phyloP scores from a whole-genome alignment of 805 yeast genomes.

The Metschnikowia colocasiae region DNA sequence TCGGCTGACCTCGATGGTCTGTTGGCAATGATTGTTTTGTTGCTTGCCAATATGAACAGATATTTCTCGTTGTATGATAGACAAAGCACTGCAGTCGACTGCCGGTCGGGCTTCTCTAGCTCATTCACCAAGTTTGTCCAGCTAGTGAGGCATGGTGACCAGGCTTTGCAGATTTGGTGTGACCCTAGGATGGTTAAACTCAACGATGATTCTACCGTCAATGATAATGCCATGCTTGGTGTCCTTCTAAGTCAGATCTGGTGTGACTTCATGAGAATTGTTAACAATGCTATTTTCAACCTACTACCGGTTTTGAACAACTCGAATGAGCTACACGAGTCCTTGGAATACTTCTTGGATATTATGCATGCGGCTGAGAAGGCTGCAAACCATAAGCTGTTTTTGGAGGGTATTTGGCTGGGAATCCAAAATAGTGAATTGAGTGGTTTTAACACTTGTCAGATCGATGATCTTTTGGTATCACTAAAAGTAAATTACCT shows the following conservation, averaged over 20 bases:
- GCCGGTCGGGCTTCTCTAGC: slow-evolving; percentile 17
- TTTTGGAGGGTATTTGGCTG: slow-evolving; percentile 16
- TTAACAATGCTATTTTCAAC: slow-evolving; percentile 26
- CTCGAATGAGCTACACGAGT: slow-evolving; percentile 19
- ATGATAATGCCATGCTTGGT: slow-evolving; percentile 22
- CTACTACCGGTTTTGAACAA: slow-evolving; percentile 24
- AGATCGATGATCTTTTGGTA: slow-evolving; percentile 19
- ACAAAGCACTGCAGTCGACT: slow-evolving; percentile 15
- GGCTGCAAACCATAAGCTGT: slow-evolving; percentile 23
- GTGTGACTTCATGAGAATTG: slow-evolving; percentile 33
- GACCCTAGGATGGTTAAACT: slow-evolving; percentile 29
- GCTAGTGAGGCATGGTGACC: slow-evolving; percentile 13
- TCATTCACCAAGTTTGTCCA: slow-evolving; percentile 22
- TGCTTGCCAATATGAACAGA: slow-evolving; percentile 24
- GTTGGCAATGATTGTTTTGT: slow-evolving; percentile 10
- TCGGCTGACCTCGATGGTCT: slow-evolving; percentile 9
- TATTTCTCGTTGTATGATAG: slow-evolving; percentile 20
- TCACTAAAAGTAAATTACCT: slow-evolving; percentile 26
- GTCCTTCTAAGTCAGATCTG: slow-evolving; percentile 33
- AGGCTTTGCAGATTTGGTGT: slow-evolving; percentile 29
- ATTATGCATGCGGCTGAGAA: slow-evolving; percentile 24
- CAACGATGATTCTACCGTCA: slow-evolving; percentile 16
- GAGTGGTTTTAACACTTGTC: slow-evolving; percentile 1
- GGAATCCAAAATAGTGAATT: slow-evolving; percentile 12
- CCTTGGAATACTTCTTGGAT: slow-evolving; percentile 17